Percentiles rank a stretch among this genome's conserved stretches.
Conservation (phyloP, 768 basidiomycete genomes). For the Psilocybe tampanensis region DNA sequence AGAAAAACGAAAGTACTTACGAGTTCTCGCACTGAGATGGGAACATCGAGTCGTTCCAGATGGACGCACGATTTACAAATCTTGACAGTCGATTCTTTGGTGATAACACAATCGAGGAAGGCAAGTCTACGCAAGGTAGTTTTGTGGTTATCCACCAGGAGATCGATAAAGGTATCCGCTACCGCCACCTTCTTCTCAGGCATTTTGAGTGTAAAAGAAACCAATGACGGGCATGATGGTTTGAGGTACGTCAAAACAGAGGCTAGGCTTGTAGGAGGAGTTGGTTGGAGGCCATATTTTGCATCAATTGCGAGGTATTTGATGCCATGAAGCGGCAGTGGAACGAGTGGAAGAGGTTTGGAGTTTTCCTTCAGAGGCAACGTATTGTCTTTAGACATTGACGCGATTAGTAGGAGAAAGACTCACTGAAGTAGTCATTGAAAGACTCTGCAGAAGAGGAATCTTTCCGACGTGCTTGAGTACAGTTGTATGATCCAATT, state of each 20-base stretch:
- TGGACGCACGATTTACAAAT: slow-evolving; percentile 45
- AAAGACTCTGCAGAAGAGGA: slow-evolving; percentile 60
- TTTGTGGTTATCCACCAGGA: slow-evolving; percentile 43
- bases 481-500: slow-evolving; percentile 53
- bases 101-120: slow-evolving; percentile 49
- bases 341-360: slow-evolving; percentile 27
- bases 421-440: slow-evolving; percentile 62
- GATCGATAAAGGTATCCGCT: slow-evolving; percentile 39
- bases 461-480: slow-evolving; percentile 49
- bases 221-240: slow-evolving; percentile 32
- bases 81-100: slow-evolving; percentile 36
- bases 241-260: slow-evolving; percentile 34
- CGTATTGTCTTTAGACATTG: slow-evolving; percentile 2
- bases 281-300: slow-evolving; percentile 33
- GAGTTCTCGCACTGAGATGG: slow-evolving; percentile 53
- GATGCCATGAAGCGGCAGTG: slow-evolving; percentile 41
- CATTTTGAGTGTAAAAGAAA: slow-evolving; percentile 45
- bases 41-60: slow-evolving; percentile 52
- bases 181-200: slow-evolving; percentile 44
- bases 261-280: slow-evolving; percentile 29
- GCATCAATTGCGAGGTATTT: slow-evolving; percentile 57
- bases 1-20: slow-evolving; percentile 39
- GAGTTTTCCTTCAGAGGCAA: slow-evolving; percentile 35
- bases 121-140: slow-evolving; percentile 44
- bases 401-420: neutral